Evolutionary conservation across 768 basidiomycete genomes (phyloP), one percentile per base, ranked within the genome.

Genomic region (Leccinum longicurvipes): DNA sequence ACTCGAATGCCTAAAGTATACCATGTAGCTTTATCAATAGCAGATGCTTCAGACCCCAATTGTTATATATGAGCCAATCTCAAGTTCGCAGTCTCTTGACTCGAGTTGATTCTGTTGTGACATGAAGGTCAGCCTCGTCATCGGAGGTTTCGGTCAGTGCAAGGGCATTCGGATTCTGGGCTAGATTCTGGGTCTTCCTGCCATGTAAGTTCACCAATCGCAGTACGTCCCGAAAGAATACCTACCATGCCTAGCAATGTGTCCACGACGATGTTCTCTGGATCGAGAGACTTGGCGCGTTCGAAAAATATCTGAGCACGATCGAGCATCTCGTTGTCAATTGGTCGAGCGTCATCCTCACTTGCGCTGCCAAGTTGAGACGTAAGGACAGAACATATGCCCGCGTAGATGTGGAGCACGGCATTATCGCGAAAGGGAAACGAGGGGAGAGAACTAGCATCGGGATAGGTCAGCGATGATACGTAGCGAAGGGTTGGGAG

Each of bases 401-500:
- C 93, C 3, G 93, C 92, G 59, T 95, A 94, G 15, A 84, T 76
- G 63, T 96, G 91, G 27, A 96, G 75, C 7, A 84, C 73, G 2
- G 87, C 80, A 60, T 91, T 90, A 61, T 92, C 88, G 65, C 86
- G 86, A 74, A 86, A 96, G 2, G 94, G 94, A 67, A 89, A 87
- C 3, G 91, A 88, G 1, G 92, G 90, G 6, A 96, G 79, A 68
- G 91, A 95, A 24, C 93, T 93, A 59, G 42, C 25, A 36, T 44
- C 32, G 8, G 52, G 56, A 49, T 46, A 46, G 49, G 23, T 58
- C n/a, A 59, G 46, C 45, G 8, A 47, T 9, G 19, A 39, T 4
- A 21, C 12, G 21, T 21, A 39, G 44, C 46, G 49, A 46, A 55
- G 50, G 23, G 46, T 39, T 47, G 56, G 47, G 53, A 48, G 44